phyloP scores from a whole-genome alignment of 2,329 filamentous ascomycete species.

The Phaeosphaeria sp. region DNA sequence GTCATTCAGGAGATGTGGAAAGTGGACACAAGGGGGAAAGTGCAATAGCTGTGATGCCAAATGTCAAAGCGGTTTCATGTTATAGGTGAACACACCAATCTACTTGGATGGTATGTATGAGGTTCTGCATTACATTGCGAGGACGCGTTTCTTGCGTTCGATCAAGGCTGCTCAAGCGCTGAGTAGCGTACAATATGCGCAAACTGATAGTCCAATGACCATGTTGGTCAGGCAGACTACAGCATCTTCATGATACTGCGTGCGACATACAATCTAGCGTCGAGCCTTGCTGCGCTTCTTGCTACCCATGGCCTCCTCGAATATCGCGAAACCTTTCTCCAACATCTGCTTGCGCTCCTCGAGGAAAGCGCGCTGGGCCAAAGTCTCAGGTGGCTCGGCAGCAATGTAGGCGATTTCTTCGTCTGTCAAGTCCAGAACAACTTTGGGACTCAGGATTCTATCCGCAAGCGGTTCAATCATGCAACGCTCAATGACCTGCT shows the following conservation, averaged over 20 bases:
- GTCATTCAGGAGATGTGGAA: constrained; percentile 60
- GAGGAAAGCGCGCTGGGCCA: constrained; percentile 32
- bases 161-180: too few species aligned
- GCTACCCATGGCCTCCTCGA: constrained; percentile 37
- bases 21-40: constrained; percentile 59
- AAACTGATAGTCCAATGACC: too few species aligned
- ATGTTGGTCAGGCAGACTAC: too few species aligned
- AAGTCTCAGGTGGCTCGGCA: constrained; percentile 40
- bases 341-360: constrained; percentile 39
- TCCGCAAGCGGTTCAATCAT: constrained; percentile 39
- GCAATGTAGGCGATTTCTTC: constrained; percentile 43
- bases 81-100: background rate
- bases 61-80: background rate
- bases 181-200: too few species aligned
- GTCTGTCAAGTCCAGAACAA: constrained; percentile 41
- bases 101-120: too few species aligned
- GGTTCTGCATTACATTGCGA: too few species aligned
- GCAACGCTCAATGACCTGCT: constrained; percentile 49
- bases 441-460: constrained; percentile 38
- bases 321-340: constrained; percentile 44
- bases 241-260: too few species aligned
- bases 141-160: too few species aligned
- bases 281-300: background rate
- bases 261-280: too few species aligned
- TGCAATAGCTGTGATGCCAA: constrained; percentile 47